Base-by-base conservation (phyloP, 768 basidiomycete species). In the Mrakia frigida region DNA sequence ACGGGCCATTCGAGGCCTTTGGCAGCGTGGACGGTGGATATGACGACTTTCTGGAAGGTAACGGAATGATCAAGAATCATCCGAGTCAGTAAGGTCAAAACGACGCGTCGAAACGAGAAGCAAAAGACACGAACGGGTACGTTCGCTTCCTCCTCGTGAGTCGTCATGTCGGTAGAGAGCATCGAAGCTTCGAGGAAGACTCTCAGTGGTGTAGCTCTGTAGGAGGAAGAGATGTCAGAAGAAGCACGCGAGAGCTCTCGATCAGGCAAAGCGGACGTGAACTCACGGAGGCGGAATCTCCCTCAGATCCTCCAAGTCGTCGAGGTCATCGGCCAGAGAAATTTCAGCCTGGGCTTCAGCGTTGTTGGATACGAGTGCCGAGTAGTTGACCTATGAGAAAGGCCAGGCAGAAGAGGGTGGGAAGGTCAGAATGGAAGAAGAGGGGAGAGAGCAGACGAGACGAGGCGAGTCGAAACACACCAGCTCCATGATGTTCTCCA, bases 1-100 rank as follows among this genome's bases (percentile, higher is more conserved):
- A 94, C 90, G 0, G 93, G 92, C 93, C 93, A 96, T 82, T 96
- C 93, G 11, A 94, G 84, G 0, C 93, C 93, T 82, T 96, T 96
- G 0, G 93, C 92, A 50, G 92, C 88, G 84, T 96, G 93, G 74
- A 93, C 92, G 0, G 93, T 95, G 1, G 90, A 87, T 60, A 94
- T 89, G 1, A 89, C 90, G 10, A 94, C 92, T 87, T 90, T 92
- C 90, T 92, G 78, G n/a, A n/a, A n/a, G n/a, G n/a, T n/a, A n/a
- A n/a, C n/a, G n/a, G n/a, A n/a, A n/a, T n/a, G n/a, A n/a, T n/a
- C n/a, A 56, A 25, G n/a, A n/a, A n/a, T n/a, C n/a, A n/a, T 2
- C 3, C 13, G 11, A 37, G 14, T 33, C 3, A 63, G 65, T 23
- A 33, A 35, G 25, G 25, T 39, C 13, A 23, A 18, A 43, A 25